These are phyloP conservation scores for Apiospora saccharicola DNA, from an alignment of 2,329 filamentous ascomycete genomes.

Conservation along the genomic window DNA sequence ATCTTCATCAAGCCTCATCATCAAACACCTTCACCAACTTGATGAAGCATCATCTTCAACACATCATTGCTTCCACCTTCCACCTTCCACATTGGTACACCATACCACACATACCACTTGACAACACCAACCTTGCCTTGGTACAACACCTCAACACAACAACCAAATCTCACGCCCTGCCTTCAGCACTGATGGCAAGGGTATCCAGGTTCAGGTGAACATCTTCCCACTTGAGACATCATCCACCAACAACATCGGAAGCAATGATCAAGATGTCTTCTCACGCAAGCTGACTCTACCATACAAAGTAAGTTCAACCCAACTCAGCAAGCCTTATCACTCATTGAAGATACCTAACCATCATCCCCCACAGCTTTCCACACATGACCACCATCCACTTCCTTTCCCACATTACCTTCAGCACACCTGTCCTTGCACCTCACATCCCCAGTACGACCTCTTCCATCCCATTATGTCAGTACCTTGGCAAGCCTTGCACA, in stretches of 20 bases:
- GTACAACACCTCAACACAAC: neutral
- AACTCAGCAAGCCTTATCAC: neutral
- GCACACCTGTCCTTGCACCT: neutral
- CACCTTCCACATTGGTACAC: neutral
- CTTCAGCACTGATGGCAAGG: no score
- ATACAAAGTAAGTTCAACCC: constrained; percentile 4
- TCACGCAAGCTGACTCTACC: constrained; percentile 13
- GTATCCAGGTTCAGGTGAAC: no score
- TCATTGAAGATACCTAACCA: neutral
- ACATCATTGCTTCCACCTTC: constrained; percentile 5
- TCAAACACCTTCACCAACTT: neutral
- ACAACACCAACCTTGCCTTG: neutral
- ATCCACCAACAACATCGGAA: no score
- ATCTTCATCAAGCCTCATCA: neutral
- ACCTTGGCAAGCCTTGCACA: constrained; percentile 9
- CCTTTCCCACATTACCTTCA: neutral
- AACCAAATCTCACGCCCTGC: neutral
- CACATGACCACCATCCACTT: neutral
- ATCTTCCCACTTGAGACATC: no score
- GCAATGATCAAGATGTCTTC: constrained; percentile 1
- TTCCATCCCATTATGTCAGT: neutral
- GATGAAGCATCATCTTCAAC: neutral
- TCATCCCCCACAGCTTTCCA: neutral
- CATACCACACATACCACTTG: neutral
- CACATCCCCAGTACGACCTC: constrained; percentile 7